Percentiles rank a stretch among this genome's conserved stretches.
These are phyloP conservation scores for Xylariales sp. DNA, from an alignment of 2,329 filamentous ascomycete genomes.

Conservation along the genomic window DNA sequence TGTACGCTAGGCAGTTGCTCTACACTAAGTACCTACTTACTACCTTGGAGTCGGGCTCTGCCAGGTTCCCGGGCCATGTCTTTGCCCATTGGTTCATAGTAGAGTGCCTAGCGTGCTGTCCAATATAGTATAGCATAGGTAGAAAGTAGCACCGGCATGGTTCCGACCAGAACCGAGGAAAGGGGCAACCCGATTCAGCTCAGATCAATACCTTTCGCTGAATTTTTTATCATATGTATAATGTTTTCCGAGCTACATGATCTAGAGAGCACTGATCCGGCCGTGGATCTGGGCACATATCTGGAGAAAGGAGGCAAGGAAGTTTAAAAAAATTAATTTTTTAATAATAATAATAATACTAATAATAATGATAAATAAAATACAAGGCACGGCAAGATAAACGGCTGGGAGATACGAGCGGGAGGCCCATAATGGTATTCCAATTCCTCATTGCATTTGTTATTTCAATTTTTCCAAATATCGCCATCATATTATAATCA, in stretches of 20 bases:
- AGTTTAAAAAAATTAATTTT: no score
- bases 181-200: constrained; percentile 34
- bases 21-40: background rate
- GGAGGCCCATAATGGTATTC: background rate
- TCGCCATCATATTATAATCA: constrained; percentile 21
- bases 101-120: constrained; percentile 10
- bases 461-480: constrained; percentile 7
- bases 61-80: constrained; percentile 33
- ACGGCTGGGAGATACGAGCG: constrained; percentile 11
- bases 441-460: background rate
- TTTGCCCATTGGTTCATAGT: background rate
- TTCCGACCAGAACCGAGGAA: constrained; percentile 25
- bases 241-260: constrained; percentile 7
- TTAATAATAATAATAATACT: no score
- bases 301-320: no score
- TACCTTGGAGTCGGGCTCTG: constrained; percentile 14
- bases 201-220: constrained; percentile 22
- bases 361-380: background rate
- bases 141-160: constrained; percentile 25
- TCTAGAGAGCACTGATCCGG: no score
- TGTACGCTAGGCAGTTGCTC: background rate
- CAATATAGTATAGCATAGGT: constrained; percentile 3
- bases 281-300: no score
- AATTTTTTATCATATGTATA: background rate
- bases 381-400: background rate